Base-by-base conservation (phyloP, 768 basidiomycete species). In the Hericium coralloides region DNA sequence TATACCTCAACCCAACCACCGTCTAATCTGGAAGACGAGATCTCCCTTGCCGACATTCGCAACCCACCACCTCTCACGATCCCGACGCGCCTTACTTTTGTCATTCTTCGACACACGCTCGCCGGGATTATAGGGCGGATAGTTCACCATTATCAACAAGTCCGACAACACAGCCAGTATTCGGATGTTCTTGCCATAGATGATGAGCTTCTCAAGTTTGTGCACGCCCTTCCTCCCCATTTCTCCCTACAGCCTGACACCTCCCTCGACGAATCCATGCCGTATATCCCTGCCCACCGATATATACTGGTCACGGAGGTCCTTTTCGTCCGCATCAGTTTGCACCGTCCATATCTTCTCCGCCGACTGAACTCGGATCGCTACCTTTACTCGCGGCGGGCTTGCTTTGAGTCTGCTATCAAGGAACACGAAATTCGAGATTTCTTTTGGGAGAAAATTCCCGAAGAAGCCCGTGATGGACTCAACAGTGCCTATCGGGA, bases 101-200 rank as follows among this genome's bases (percentile, higher is more conserved):
- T 92, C 37, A 92, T 95, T 59, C 77, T 97, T 25, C 77, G 94
- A 41, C 88, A 94, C 64, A 80, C 83, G 36, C 77, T 97, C 18
- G 89, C 92, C 31, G 74, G 77, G 38, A 87, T 95, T 58, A 94
- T 95, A 58, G 93, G 92, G 15, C 85, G 84, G 36, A 92, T 97
- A 66, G 90, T 92, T 41, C 90, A 93, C 64, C 91, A 95, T 72
- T 95, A 94, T 71, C 94, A 95, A 68, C 86, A 88, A 72, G 83
- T 94, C 37, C 79, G 83, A 47, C 81, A 82, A 22, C 81, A 77
- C 57, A 85, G 83, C 56, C 89, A 89, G 63, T 95, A 95, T 69
- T 79, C 83, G 25, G 92, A 95, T 67, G 90, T 94, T 38, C 68
- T 87, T 47, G 72, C 78, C 1, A 77, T 97, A 26, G 94, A 97